Evolutionary conservation across 305 asterid genomes (phyloP).

Genomic region (Caryopteris hybrid): DNA sequence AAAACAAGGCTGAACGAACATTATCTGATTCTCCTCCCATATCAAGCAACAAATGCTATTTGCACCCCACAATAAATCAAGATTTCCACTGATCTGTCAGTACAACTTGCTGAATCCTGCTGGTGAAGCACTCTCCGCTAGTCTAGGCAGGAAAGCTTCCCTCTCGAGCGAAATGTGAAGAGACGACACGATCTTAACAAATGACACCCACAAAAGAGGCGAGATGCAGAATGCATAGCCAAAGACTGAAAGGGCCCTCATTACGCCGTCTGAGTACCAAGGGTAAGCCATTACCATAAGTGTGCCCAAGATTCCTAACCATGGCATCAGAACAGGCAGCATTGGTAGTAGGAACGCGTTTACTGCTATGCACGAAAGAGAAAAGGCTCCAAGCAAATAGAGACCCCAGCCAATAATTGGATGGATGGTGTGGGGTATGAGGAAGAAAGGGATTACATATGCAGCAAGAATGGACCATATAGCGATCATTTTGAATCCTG

Average conservation of each 20-base stretch:
- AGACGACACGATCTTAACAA: conserved; percentile 46
- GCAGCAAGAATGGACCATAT: conserved; percentile 71
- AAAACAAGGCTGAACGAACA: neutral
- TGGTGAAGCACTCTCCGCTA: conserved; percentile 54
- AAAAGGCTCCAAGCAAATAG: conserved; percentile 62
- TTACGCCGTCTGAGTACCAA: conserved; percentile 69
- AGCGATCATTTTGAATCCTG: conserved; percentile 65
- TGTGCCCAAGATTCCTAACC: conserved; percentile 58
- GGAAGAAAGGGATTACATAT: conserved; percentile 57
- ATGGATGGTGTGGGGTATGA: conserved; percentile 73
- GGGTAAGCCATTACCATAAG: conserved; percentile 85
- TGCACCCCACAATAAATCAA: neutral
- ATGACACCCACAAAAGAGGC: conserved; percentile 49
- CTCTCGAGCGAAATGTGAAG: conserved; percentile 64
- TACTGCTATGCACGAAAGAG: conserved; percentile 50
- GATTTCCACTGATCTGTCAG: conserved; percentile 13
- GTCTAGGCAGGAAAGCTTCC: conserved; percentile 73
- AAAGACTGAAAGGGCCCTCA: conserved; percentile 69
- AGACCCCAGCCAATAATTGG: conserved; percentile 80
- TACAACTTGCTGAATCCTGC: conserved; percentile 62
- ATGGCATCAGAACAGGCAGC: conserved; percentile 59
- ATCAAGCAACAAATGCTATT: neutral
- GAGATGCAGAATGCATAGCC: conserved; percentile 73
- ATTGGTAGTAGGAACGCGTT: conserved; percentile 66
- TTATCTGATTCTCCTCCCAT: neutral